A percentile compares a stretch with the other conserved stretches of the same genome.
Conservation (phyloP, 305 asterid species). For the Fraxinus ornus region DNA sequence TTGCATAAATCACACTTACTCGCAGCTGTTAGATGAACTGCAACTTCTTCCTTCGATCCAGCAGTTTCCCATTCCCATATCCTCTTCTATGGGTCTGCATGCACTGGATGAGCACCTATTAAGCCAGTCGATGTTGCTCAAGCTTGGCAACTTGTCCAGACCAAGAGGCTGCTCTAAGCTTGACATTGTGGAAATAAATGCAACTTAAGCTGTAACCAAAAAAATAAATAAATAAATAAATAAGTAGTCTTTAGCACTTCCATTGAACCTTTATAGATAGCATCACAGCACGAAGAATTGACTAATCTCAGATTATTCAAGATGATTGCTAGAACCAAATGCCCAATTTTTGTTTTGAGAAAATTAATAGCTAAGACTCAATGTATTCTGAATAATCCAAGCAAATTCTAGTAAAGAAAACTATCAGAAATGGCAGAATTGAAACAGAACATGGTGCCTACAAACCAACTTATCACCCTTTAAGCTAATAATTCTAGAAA, state of each 20-base stretch:
- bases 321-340: conserved; percentile 18
- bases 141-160: conserved; percentile 78
- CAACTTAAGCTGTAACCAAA: conserved; percentile 13
- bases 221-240: no score
- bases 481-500: background rate
- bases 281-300: conserved; percentile 18
- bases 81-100: conserved; percentile 72
- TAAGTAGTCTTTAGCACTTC: background rate
- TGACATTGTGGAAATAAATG: conserved; percentile 57
- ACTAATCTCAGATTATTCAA: background rate
- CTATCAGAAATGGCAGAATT: background rate
- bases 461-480: background rate
- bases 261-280: conserved; percentile 13
- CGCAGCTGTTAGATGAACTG: conserved; percentile 81
- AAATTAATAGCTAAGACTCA: background rate
- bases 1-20: conserved; percentile 43
- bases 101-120: conserved; percentile 67
- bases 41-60: conserved; percentile 92
- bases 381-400: background rate
- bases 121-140: conserved; percentile 69
- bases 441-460: background rate
- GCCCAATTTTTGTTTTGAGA: conserved; percentile 3
- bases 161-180: conserved; percentile 96
- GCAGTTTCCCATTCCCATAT: conserved; percentile 69
- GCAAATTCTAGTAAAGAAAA: background rate